Percentiles rank a stretch among this genome's conserved stretches.
phyloP scores from a whole-genome alignment of 768 basidiomycete genomes.

The Boletus bicolor region DNA sequence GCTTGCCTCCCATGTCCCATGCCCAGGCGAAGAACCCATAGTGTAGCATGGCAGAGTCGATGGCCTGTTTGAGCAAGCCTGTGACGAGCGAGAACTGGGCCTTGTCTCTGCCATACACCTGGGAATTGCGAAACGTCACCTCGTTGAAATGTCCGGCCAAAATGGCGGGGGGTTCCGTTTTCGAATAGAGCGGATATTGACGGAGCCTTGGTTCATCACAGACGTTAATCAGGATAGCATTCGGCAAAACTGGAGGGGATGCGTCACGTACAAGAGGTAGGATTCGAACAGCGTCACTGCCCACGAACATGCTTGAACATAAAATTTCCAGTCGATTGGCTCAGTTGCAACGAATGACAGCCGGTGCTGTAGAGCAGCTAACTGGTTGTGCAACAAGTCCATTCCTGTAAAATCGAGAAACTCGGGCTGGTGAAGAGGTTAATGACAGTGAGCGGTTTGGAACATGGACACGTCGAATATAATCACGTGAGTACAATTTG shows the following conservation, averaged over 20 bases:
- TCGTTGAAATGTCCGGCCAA: slow-evolving; percentile 65
- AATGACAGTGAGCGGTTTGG: background rate
- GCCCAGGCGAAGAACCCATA: slow-evolving; percentile 80
- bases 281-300: slow-evolving; percentile 79
- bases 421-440: background rate
- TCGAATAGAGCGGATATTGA: slow-evolving; percentile 84
- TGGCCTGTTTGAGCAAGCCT: slow-evolving; percentile 66
- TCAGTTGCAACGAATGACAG: slow-evolving; percentile 73
- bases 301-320: slow-evolving; percentile 79
- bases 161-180: slow-evolving; percentile 64
- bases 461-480: slow-evolving; percentile 9
- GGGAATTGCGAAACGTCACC: slow-evolving; percentile 83
- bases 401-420: slow-evolving; percentile 29
- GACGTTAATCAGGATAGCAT: background rate
- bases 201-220: slow-evolving; percentile 44
- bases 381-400: slow-evolving; percentile 60
- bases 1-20: slow-evolving; percentile 62
- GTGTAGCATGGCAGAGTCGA: slow-evolving; percentile 70
- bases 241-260: background rate
- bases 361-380: slow-evolving; percentile 53
- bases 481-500: slow-evolving; percentile 11
- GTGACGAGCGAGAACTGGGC: slow-evolving; percentile 76
- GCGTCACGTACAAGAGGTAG: slow-evolving; percentile 69
- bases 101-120: slow-evolving; percentile 89
- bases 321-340: slow-evolving; percentile 75